A percentile compares a stretch with the other conserved stretches of the same genome.
Evolutionary conservation across 768 basidiomycete genomes (phyloP).

Genomic region (Macrolepiota albuminosa): DNA sequence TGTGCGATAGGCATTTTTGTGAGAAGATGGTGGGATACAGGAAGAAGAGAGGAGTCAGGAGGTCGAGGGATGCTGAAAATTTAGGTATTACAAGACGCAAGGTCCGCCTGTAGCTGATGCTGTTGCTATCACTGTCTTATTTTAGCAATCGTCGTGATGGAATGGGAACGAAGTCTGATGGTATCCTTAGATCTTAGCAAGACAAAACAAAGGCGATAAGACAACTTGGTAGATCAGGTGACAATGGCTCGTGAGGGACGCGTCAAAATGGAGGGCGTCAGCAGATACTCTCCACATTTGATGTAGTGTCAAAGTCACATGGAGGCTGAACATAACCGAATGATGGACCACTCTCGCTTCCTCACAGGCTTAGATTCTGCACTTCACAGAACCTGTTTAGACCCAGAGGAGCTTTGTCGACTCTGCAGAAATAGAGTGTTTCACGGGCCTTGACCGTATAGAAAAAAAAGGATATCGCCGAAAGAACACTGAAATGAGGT

Average conservation of each 20-base stretch:
- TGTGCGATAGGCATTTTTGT: conserved; percentile 39
- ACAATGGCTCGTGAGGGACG: background rate
- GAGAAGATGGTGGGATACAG: background rate
- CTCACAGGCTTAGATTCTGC: background rate
- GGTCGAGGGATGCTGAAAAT: conserved; percentile 4
- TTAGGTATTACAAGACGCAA: conserved; percentile 3
- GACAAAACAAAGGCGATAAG: conserved; percentile 10
- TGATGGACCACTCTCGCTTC: background rate
- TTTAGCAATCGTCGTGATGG: conserved; percentile 15
- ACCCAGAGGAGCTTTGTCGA: background rate
- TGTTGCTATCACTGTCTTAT: background rate
- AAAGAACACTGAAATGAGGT: background rate
- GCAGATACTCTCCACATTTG: background rate
- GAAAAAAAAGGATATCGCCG: no score
- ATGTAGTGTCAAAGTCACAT: conserved; percentile 9
- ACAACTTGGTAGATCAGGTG: background rate
- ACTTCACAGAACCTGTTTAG: background rate
- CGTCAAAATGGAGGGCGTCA: background rate
- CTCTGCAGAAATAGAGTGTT: background rate
- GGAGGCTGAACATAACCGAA: background rate
- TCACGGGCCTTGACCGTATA: no score
- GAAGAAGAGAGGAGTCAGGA: conserved; percentile 9
- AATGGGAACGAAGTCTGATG: conserved; percentile 4
- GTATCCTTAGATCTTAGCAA: conserved; percentile 12
- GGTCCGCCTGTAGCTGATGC: background rate